These are phyloP conservation scores for Pisolithus albus DNA, from an alignment of 768 basidiomycete species.

Conservation along the genomic window DNA sequence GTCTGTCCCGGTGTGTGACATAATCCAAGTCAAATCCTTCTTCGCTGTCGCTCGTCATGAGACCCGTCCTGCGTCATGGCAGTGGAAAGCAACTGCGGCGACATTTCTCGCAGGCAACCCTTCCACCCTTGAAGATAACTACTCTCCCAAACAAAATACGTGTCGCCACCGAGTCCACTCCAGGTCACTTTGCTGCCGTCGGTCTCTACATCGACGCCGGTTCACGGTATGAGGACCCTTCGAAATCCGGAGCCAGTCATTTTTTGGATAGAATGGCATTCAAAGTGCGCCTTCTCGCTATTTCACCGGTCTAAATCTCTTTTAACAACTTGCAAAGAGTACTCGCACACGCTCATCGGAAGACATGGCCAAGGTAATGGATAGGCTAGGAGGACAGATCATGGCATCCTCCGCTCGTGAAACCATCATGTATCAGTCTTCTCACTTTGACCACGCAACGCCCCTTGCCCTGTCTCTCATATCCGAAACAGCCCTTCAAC, in stretches of 20 bases:
- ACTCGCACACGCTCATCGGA: slow-evolving; percentile 65
- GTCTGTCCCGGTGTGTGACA: neutral
- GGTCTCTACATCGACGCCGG: slow-evolving; percentile 95
- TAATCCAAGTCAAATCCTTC: slow-evolving; percentile 1
- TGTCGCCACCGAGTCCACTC: slow-evolving; percentile 85
- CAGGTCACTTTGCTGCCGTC: slow-evolving; percentile 90
- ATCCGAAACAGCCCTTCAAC: slow-evolving; percentile 81
- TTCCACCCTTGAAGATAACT: slow-evolving; percentile 54
- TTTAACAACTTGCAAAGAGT: slow-evolving; percentile 41
- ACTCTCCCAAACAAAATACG: slow-evolving; percentile 87
- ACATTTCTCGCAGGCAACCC: slow-evolving; percentile 21
- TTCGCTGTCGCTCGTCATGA: slow-evolving; percentile 28
- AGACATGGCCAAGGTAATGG: slow-evolving; percentile 75
- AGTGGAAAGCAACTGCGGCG: slow-evolving; percentile 16
- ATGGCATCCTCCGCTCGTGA: slow-evolving; percentile 87
- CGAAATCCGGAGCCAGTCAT: slow-evolving; percentile 78
- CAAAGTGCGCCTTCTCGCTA: slow-evolving; percentile 52
- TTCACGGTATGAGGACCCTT: slow-evolving; percentile 73
- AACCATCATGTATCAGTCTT: slow-evolving; percentile 96
- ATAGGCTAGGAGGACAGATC: slow-evolving; percentile 86
- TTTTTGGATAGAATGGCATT: slow-evolving; percentile 94
- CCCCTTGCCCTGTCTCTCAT: slow-evolving; percentile 81
- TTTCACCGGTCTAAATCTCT: neutral
- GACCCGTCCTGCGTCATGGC: slow-evolving; percentile 36
- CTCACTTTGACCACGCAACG: slow-evolving; percentile 80